phyloP scores from a whole-genome alignment of 148 eudicot genomes.

The Spergularia marina region DNA sequence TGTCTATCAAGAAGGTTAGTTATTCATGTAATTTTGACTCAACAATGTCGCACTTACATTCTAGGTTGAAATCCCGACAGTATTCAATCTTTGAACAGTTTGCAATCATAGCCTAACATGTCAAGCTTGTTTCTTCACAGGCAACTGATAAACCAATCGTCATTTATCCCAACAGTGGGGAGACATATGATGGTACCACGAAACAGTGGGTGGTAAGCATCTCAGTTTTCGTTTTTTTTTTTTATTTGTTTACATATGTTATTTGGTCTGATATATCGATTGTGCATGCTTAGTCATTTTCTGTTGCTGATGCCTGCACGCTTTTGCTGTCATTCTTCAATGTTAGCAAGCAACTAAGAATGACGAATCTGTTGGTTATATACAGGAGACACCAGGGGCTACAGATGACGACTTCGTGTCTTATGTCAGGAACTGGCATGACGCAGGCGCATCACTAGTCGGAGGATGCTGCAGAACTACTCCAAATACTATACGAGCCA shows the following conservation, averaged over 20 bases:
- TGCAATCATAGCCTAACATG: neutral
- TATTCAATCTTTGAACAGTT: neutral
- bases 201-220: slow-evolving; percentile 89
- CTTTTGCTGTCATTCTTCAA: neutral
- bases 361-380: neutral
- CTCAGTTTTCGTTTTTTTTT: neutral
- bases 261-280: no score
- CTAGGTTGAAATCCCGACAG: neutral
- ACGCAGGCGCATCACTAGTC: slow-evolving; percentile 62
- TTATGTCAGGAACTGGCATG: slow-evolving; percentile 60
- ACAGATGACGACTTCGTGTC: slow-evolving; percentile 62
- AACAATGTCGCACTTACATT: neutral
- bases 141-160: slow-evolving; percentile 73
- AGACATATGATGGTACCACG: slow-evolving; percentile 62
- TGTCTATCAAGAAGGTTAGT: slow-evolving; percentile 65
- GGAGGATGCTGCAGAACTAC: slow-evolving; percentile 93
- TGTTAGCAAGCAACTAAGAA: neutral
- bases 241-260: neutral
- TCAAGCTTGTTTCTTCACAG: slow-evolving; percentile 30
- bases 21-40: neutral
- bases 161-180: slow-evolving; percentile 93
- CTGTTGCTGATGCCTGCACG: no score
- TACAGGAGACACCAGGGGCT: slow-evolving; percentile 44
- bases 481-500: slow-evolving; percentile 66
- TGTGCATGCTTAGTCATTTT: no score